phyloP scores from a whole-genome alignment of 2,329 filamentous ascomycete genomes.

The Penicillium occitanis region DNA sequence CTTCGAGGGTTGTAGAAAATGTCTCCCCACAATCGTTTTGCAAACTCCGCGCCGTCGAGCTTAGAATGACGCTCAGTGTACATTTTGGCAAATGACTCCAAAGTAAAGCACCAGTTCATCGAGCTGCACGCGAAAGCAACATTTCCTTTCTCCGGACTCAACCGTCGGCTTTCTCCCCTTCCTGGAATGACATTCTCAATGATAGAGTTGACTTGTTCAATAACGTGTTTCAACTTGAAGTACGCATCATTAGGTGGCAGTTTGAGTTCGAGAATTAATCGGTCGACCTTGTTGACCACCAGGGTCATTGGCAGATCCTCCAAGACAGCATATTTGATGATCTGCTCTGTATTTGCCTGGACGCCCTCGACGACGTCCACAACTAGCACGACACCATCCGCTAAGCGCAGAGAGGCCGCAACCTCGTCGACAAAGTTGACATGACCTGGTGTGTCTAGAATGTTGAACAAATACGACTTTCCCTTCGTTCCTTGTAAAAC shows the following conservation, averaged over 20 bases:
- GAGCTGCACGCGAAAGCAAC: conserved; percentile 93
- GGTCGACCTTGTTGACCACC: conserved; percentile 96
- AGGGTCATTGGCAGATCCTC: conserved; percentile 86
- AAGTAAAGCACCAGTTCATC: conserved; percentile 95
- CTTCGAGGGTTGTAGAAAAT: conserved; percentile 92
- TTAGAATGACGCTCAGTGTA: conserved; percentile 85
- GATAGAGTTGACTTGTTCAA: conserved; percentile 95
- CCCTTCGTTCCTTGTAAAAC: conserved; percentile 83
- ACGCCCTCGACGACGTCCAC: conserved; percentile 98
- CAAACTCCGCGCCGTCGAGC: conserved; percentile 79
- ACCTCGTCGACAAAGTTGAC: conserved; percentile 99
- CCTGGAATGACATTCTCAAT: conserved; percentile 87
- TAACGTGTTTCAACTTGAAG: conserved; percentile 98
- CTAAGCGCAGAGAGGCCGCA: conserved; percentile 79
- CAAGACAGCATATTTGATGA: conserved; percentile 91
- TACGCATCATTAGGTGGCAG: conserved; percentile 93
- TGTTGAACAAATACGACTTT: conserved; percentile 93
- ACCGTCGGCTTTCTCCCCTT: conserved; percentile 71
- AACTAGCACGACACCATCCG: conserved; percentile 87
- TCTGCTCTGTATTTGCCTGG: conserved; percentile 95
- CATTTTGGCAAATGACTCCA: conserved; percentile 93
- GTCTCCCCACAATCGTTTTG: conserved; percentile 86
- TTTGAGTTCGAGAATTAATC: conserved; percentile 89
- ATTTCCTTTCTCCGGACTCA: conserved; percentile 96
- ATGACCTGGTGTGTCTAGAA: conserved; percentile 94